These are phyloP conservation scores for Auxenochlorella protothecoides DNA, from an alignment of 139 green algal genomes.

Conservation along the genomic window DNA sequence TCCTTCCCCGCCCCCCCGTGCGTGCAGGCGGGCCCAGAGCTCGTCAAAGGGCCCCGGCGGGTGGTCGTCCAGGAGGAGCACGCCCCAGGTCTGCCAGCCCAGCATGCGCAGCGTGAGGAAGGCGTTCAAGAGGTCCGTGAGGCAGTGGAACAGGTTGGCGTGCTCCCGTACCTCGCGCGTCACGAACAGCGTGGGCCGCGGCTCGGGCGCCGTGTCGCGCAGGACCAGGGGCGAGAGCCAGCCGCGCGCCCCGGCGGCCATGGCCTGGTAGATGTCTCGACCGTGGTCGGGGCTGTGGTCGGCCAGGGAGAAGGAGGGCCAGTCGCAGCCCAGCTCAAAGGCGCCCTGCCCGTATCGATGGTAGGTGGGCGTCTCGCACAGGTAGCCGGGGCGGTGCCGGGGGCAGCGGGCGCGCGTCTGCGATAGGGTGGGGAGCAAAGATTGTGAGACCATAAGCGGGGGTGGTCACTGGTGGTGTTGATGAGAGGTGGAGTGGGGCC, in stretches of 20 bases:
- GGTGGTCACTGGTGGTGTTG: too few relatives aligned
- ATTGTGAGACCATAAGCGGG: too few relatives aligned
- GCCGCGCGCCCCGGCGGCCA: too few relatives aligned
- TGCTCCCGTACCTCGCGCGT: slow-evolving; percentile 27
- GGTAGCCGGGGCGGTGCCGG: slow-evolving; percentile 17
- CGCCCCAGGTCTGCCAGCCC: slow-evolving; percentile 19
- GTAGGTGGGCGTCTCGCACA: slow-evolving; percentile 15
- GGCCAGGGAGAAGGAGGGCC: slow-evolving; percentile 7
- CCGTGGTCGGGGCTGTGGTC: slow-evolving; percentile 21
- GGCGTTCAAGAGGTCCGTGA: slow-evolving; percentile 30
- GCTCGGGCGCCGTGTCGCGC: not conserved
- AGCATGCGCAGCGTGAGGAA: slow-evolving; percentile 28
- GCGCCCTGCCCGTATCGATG: slow-evolving; percentile 18
- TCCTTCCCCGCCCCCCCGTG: too few relatives aligned
- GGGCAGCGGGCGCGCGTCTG: slow-evolving; percentile 14
- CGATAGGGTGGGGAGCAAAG: not conserved
- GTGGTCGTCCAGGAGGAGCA: slow-evolving; percentile 26
- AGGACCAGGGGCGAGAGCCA: too few relatives aligned
- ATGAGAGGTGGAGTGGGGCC: not conserved
- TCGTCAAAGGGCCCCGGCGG: slow-evolving; percentile 7
- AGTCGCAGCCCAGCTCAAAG: slow-evolving; percentile 13
- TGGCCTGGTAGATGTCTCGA: too few relatives aligned
- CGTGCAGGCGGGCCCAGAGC: slow-evolving; percentile 10
- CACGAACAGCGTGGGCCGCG: slow-evolving; percentile 18
- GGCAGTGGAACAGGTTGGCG: slow-evolving; percentile 28